These are phyloP conservation scores for Nicotiana noctiflora DNA, from an alignment of 257 asterid genomes.

Conservation along the genomic window DNA sequence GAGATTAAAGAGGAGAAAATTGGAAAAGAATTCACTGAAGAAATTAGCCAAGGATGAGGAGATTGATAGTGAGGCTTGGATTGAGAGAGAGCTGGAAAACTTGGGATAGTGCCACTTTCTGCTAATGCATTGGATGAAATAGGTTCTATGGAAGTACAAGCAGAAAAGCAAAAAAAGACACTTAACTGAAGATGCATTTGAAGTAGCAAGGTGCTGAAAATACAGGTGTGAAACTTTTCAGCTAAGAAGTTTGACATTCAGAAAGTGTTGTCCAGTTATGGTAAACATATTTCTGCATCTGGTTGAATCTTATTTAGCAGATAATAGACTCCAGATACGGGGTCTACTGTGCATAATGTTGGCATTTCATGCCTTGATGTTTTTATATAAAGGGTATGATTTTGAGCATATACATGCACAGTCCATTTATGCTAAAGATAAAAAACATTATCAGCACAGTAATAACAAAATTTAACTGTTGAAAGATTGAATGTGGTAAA, in stretches of 20 bases:
- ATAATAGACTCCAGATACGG: not conserved
- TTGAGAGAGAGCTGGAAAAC: conserved; percentile 49
- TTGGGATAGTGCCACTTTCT: conserved; percentile 13
- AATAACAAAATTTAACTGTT: not conserved
- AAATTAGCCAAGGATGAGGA: conserved; percentile 17
- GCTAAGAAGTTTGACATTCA: not conserved
- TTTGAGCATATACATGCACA: not conserved
- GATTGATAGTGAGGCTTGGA: conserved; percentile 41
- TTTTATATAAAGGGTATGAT: not conserved
- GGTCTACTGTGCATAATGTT: not conserved
- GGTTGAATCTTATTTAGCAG: not conserved
- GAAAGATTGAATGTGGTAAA: not conserved
- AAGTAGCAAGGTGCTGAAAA: not conserved
- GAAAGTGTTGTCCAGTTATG: not conserved
- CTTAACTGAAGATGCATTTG: not conserved
- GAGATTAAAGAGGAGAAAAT: conserved; percentile 35
- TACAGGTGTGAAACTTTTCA: not conserved
- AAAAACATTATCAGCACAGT: not conserved
- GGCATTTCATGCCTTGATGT: not conserved
- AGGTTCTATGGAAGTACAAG: not conserved
- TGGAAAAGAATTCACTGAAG: conserved; percentile 14
- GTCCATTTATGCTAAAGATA: not conserved
- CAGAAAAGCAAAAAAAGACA: not conserved
- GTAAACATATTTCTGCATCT: not conserved
- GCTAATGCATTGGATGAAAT: not conserved